A percentile compares a stretch with the other conserved stretches of the same genome.
These are phyloP conservation scores for Rhododendron simsii DNA, from an alignment of 148 eudicot genomes.

Conservation along the genomic window DNA sequence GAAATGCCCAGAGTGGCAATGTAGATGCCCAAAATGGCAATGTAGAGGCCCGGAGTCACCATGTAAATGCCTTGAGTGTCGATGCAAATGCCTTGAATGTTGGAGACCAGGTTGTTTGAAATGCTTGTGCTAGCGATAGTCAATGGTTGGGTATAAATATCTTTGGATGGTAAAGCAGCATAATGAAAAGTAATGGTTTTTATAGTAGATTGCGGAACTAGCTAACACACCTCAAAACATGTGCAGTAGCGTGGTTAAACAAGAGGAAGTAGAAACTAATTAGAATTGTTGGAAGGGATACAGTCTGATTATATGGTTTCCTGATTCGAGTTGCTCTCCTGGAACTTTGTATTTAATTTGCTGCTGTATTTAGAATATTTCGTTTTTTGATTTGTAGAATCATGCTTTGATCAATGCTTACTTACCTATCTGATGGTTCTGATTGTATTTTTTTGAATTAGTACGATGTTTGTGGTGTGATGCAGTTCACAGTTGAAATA, in stretches of 20 bases:
- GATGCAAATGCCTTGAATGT: slow-evolving; percentile 32
- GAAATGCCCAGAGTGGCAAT: slow-evolving; percentile 30
- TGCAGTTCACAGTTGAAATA: background rate
- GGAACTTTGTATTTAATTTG: background rate
- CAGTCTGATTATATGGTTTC: slow-evolving; percentile 6
- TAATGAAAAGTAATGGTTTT: background rate
- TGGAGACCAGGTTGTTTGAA: slow-evolving; percentile 31
- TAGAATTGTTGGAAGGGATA: background rate
- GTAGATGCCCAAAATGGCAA: slow-evolving; percentile 27
- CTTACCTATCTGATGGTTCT: background rate
- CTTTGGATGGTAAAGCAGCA: background rate
- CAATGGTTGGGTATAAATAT: slow-evolving; percentile 13
- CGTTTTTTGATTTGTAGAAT: background rate
- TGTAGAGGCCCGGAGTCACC: slow-evolving; percentile 22
- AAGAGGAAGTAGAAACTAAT: background rate
- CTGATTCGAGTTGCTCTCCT: background rate
- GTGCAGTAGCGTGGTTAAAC: slow-evolving; percentile 10
- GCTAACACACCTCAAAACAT: background rate
- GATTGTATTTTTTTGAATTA: background rate
- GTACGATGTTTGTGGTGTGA: background rate
- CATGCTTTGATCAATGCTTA: background rate
- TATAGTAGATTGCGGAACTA: slow-evolving; percentile 15
- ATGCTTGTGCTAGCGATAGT: slow-evolving; percentile 23
- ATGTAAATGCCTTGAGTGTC: slow-evolving; percentile 30
- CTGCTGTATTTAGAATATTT: background rate